phyloP scores from a whole-genome alignment of 345 rosid genomes.

The Erucastrum elatum region DNA sequence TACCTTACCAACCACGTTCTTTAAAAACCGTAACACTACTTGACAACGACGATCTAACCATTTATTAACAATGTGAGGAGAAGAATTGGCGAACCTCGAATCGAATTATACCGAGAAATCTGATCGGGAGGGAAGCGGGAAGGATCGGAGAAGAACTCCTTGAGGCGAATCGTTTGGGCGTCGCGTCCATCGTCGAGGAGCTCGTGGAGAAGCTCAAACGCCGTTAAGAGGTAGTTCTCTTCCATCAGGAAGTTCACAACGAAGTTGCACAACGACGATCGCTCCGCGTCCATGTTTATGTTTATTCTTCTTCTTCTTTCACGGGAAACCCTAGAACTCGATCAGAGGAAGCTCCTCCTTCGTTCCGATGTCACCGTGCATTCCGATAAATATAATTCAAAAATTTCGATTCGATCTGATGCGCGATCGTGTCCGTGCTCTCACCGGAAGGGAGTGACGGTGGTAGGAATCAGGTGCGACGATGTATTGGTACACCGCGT shows the following conservation, averaged over 20 bases:
- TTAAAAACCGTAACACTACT: neutral
- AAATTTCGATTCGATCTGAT: constrained; percentile 8
- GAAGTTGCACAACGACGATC: constrained; percentile 95
- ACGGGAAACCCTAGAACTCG: constrained; percentile 23
- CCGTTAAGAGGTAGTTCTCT: constrained; percentile 87
- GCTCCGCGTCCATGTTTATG: constrained; percentile 75
- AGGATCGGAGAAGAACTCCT: constrained; percentile 87
- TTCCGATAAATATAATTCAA: neutral
- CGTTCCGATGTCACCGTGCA: constrained; percentile 14
- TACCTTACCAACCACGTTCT: constrained; percentile 3
- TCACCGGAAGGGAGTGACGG: constrained; percentile 37
- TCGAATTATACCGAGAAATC: constrained; percentile 85
- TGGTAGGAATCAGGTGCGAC: constrained; percentile 29
- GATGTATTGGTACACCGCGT: neutral
- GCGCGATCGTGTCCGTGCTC: constrained; percentile 27
- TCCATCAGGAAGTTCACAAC: constrained; percentile 94
- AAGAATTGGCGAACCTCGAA: constrained; percentile 56
- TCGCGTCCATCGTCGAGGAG: constrained; percentile 97
- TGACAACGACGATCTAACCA: constrained; percentile 11
- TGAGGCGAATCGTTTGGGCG: constrained; percentile 88
- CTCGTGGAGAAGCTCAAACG: constrained; percentile 94
- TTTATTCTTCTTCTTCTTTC: constrained; percentile 16
- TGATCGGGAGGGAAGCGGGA: constrained; percentile 90
- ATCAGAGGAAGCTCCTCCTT: constrained; percentile 34
- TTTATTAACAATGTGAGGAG: constrained; percentile 18